A percentile compares a stretch with the other conserved stretches of the same genome.
These are phyloP conservation scores for Epichloe brachyelytri DNA, from an alignment of 2,329 filamentous ascomycete genomes.

Conservation along the genomic window DNA sequence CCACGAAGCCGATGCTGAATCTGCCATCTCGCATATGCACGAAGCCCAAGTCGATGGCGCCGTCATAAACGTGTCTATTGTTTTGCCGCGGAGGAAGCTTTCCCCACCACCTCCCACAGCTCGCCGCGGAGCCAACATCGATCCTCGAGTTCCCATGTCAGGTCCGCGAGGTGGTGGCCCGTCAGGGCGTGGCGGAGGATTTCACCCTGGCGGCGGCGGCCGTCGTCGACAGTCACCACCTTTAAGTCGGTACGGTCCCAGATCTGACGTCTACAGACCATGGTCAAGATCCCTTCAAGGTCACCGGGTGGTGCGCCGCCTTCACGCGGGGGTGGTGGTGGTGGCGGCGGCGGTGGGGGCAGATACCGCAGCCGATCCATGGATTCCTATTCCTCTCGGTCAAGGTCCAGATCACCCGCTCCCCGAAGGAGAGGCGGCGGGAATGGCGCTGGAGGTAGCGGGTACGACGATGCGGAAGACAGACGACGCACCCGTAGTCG, in stretches of 20 bases:
- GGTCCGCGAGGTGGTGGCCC: constrained; percentile 20
- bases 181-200: constrained; percentile 14
- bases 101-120: constrained; percentile 65
- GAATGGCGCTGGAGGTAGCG: constrained; percentile 18
- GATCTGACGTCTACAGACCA: constrained; percentile 50
- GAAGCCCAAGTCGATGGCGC: constrained; percentile 87
- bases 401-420: constrained; percentile 28
- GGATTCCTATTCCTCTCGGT: constrained; percentile 33
- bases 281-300: constrained; percentile 32
- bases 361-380: constrained; percentile 33
- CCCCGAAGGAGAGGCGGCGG: constrained; percentile 21
- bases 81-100: constrained; percentile 71
- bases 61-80: constrained; percentile 75
- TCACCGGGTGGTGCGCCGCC: constrained; percentile 31
- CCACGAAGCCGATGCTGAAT: constrained; percentile 65
- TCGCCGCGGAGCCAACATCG: constrained; percentile 47
- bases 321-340: constrained; percentile 11
- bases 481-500: constrained; percentile 35
- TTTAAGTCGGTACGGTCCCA: constrained; percentile 25
- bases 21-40: constrained; percentile 92
- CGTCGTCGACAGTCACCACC: constrained; percentile 25
- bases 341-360: constrained; percentile 17
- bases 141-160: constrained; percentile 29
- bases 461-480: constrained; percentile 5
- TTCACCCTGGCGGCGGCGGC: constrained; percentile 19